A percentile compares a stretch with the other conserved stretches of the same genome.
Evolutionary conservation across 495 filamentous ascomycete species (phyloP).

Genomic region (Astrothelium macrocarpum): DNA sequence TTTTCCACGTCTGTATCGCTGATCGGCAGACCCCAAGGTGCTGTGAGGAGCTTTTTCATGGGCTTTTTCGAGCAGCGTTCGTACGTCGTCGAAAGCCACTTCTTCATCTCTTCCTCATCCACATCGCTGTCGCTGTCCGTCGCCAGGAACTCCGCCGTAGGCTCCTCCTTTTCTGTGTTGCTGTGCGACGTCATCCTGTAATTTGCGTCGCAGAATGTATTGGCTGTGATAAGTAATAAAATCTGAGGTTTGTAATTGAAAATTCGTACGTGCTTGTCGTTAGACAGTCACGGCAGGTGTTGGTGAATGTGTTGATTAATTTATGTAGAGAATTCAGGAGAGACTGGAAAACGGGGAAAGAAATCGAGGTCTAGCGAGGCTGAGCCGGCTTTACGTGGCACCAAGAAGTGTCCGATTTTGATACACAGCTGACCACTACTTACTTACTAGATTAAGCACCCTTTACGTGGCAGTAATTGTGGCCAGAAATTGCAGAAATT

Average conservation of each 20-base stretch:
- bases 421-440: neutral
- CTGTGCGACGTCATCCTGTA: neutral
- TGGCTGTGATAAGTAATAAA: neutral
- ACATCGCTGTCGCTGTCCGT: neutral
- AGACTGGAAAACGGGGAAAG: neutral
- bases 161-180: neutral
- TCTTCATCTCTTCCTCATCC: neutral
- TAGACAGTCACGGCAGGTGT: too few relatives aligned
- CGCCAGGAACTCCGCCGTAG: neutral
- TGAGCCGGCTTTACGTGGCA: neutral
- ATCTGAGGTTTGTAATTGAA: neutral
- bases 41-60: slow-evolving; percentile 13
- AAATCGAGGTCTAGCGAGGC: neutral
- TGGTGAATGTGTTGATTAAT: neutral
- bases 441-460: neutral
- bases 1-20: slow-evolving; percentile 13
- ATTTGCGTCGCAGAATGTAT: neutral
- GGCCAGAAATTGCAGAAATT: neutral
- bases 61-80: slow-evolving; percentile 1
- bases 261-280: neutral
- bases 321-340: neutral
- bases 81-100: slow-evolving; percentile 1
- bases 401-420: neutral
- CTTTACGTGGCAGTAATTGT: neutral
- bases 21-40: slow-evolving; percentile 12